Evolutionary conservation across 495 filamentous ascomycete species (phyloP).

Genomic region (Gamarada debralockiae): DNA sequence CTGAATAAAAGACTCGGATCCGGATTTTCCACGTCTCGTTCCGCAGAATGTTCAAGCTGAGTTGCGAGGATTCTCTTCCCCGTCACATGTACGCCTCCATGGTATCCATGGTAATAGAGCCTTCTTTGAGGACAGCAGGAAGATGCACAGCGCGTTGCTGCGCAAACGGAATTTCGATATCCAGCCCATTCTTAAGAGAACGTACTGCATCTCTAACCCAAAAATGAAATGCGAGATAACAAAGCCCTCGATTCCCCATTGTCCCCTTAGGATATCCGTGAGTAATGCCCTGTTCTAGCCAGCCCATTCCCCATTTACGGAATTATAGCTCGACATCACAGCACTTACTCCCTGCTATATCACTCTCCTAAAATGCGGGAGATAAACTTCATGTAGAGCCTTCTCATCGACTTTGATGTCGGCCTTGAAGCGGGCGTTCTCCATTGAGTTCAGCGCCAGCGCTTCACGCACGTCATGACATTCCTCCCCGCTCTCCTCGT

Average conservation of each 20-base stretch:
- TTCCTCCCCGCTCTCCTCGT: slow-evolving; percentile 64
- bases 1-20: slow-evolving; percentile 3
- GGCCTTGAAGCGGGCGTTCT: slow-evolving; percentile 64
- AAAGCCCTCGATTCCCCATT: slow-evolving; percentile 65
- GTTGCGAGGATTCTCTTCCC: slow-evolving; percentile 6
- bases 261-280: slow-evolving; percentile 58
- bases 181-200: slow-evolving; percentile 19
- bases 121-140: slow-evolving; percentile 3
- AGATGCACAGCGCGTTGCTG: slow-evolving; percentile 10
- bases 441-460: slow-evolving; percentile 81
- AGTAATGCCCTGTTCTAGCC: slow-evolving; percentile 60
- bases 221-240: slow-evolving; percentile 58
- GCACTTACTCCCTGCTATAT: slow-evolving; percentile 44
- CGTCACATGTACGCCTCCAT: slow-evolving; percentile 1
- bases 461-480: slow-evolving; percentile 68
- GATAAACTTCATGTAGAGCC: slow-evolving; percentile 72
- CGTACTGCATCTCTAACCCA: slow-evolving; percentile 15
- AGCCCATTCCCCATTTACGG: slow-evolving; percentile 64
- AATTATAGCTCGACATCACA: slow-evolving; percentile 57
- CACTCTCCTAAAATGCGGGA: slow-evolving; percentile 65
- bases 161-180: slow-evolving; percentile 23
- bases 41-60: slow-evolving; percentile 2
- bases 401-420: slow-evolving; percentile 60
- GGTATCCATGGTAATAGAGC: slow-evolving; percentile 9
- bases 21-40: not conserved